Conservation (phyloP, 225 moss, liverwort and hornwort species). For the Polytrichum commune region DNA sequence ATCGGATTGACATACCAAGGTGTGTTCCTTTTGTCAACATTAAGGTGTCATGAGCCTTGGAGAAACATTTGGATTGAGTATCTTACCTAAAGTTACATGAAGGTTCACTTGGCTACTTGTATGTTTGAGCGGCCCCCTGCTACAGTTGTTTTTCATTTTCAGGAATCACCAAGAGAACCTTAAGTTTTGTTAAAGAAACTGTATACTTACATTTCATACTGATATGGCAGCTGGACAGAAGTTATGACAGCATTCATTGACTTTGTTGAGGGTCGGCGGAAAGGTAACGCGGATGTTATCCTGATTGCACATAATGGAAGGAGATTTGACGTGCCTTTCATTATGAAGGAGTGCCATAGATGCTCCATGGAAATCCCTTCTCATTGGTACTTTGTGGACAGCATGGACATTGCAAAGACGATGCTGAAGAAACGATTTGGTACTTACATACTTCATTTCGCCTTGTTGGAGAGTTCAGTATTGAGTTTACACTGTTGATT, state of each 20-base stretch:
- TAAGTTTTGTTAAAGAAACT: neutral
- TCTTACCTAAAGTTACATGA: neutral
- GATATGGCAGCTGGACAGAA: slow-evolving; percentile 73
- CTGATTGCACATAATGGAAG: slow-evolving; percentile 94
- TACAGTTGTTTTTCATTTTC: too few relatives aligned
- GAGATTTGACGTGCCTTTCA: slow-evolving; percentile 93
- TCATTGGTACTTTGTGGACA: slow-evolving; percentile 91
- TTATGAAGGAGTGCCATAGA: slow-evolving; percentile 75
- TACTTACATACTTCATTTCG: slow-evolving; percentile 6
- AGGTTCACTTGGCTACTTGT: neutral
- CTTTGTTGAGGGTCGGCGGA: slow-evolving; percentile 85
- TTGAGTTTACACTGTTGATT: too few relatives aligned
- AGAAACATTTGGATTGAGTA: neutral
- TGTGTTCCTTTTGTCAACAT: slow-evolving; percentile 18
- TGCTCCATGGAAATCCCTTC: slow-evolving; percentile 70
- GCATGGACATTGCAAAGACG: slow-evolving; percentile 55
- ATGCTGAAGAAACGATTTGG: slow-evolving; percentile 62
- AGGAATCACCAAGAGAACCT: too few relatives aligned
- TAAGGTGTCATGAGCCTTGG: neutral
- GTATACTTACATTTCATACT: slow-evolving; percentile 3
- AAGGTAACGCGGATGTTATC: slow-evolving; percentile 60
- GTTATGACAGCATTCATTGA: slow-evolving; percentile 78
- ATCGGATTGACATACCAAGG: slow-evolving; percentile 80
- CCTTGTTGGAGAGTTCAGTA: neutral
- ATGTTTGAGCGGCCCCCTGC: neutral